phyloP scores from a whole-genome alignment of 2,329 filamentous ascomycete species.

The Dissoconium aciculare region DNA sequence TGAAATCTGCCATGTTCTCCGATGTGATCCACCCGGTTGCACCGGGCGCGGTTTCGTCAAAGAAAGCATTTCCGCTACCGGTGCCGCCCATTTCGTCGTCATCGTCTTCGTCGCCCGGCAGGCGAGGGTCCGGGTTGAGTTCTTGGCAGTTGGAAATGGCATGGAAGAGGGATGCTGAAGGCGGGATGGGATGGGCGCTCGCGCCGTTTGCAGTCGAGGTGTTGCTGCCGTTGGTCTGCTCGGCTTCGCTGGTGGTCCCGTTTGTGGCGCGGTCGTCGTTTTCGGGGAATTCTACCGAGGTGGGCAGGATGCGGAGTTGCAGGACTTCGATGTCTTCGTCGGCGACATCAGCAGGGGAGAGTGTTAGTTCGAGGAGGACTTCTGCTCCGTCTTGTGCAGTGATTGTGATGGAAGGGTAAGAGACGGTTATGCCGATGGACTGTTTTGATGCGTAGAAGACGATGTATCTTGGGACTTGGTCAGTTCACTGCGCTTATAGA shows the following conservation, averaged over 20 bases:
- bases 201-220: constrained; percentile 3
- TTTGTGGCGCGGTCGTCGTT: no score
- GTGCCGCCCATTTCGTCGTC: constrained; percentile 29
- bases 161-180: constrained; percentile 41
- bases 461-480: constrained; percentile 34
- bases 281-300: constrained; percentile 6
- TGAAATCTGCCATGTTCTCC: constrained; percentile 74
- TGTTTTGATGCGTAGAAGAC: constrained; percentile 47
- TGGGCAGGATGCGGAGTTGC: constrained; percentile 52
- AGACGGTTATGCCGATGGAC: constrained; percentile 49
- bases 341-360: constrained; percentile 42
- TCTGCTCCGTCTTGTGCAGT: constrained; percentile 53
- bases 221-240: constrained; percentile 2
- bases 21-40: constrained; percentile 78
- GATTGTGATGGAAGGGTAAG: constrained; percentile 60
- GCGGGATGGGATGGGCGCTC: no score
- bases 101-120: constrained; percentile 36
- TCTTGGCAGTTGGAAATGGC: constrained; percentile 63
- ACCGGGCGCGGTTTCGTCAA: constrained; percentile 48
- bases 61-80: constrained; percentile 7
- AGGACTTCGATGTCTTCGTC: constrained; percentile 51
- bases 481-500: no score
- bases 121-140: constrained; percentile 54
- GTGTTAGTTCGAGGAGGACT: constrained; percentile 55
- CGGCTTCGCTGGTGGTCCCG: no score